Evolutionary conservation across 805 yeast genomes (phyloP).

Genomic region (Cyberlindnera xylosilytica): DNA sequence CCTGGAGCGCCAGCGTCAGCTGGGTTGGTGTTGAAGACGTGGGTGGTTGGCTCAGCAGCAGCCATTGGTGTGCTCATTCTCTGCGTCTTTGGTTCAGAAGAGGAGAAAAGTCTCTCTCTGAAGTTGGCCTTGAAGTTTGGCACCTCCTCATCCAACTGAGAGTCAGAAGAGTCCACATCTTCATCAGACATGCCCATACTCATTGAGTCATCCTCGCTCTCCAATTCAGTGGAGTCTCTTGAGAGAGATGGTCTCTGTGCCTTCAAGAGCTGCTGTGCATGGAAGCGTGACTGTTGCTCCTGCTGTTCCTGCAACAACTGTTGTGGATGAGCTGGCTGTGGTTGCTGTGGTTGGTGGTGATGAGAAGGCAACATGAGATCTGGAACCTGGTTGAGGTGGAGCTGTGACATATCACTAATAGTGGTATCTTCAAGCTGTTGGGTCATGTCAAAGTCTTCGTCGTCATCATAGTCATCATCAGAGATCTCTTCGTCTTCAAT

Average conservation of each 20-base stretch:
- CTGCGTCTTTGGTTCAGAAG: conserved; percentile 1
- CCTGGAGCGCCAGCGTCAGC: conserved; percentile 6
- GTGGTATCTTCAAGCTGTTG: conserved; percentile 10
- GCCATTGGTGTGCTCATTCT: neutral
- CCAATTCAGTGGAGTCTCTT: conserved; percentile 30
- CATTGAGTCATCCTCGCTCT: conserved; percentile 38
- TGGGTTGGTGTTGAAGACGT: neutral
- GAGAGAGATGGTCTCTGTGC: conserved; percentile 5
- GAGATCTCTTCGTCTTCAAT: conserved; percentile 26
- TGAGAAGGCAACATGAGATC: conserved; percentile 8
- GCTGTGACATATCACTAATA: conserved; percentile 1
- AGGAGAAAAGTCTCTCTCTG: conserved; percentile 6
- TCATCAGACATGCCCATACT: conserved; percentile 37
- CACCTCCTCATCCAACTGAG: conserved; percentile 23
- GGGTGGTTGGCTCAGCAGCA: neutral
- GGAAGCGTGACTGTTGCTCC: neutral
- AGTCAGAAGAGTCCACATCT: conserved; percentile 29
- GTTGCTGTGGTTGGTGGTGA: neutral
- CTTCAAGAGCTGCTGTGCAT: conserved; percentile 6
- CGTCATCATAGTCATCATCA: conserved; percentile 26
- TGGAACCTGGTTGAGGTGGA: conserved; percentile 6
- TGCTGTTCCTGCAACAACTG: neutral
- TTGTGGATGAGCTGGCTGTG: neutral
- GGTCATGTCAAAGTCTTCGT: conserved; percentile 18
- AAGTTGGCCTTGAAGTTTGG: conserved; percentile 5